Conservation (phyloP, 2,329 filamentous ascomycete species). For the Colletotrichum falcatum region DNA sequence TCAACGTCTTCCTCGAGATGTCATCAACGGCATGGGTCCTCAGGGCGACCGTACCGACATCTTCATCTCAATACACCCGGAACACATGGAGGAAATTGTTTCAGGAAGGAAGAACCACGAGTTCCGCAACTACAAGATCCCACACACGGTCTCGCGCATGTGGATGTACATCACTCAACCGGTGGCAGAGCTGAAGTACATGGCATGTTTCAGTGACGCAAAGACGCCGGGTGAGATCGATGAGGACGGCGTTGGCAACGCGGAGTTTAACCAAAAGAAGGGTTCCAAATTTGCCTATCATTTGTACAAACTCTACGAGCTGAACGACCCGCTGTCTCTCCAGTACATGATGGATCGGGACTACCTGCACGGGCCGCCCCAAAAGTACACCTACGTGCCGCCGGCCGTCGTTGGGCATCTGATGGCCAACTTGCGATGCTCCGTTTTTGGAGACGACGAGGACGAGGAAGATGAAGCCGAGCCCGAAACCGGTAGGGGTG, state of each 20-base stretch:
- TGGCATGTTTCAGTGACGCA: conserved; percentile 65
- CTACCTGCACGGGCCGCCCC: conserved; percentile 64
- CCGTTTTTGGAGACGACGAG: conserved; percentile 56
- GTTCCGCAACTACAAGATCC: conserved; percentile 67
- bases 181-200: conserved; percentile 65
- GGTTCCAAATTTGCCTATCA: conserved; percentile 63
- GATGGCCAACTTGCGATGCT: conserved; percentile 67
- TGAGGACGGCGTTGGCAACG: conserved; percentile 61
- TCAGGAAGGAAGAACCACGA: conserved; percentile 65
- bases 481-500: conserved; percentile 20
- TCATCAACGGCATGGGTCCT: conserved; percentile 61
- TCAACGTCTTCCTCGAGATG: conserved; percentile 64
- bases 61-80: conserved; percentile 62
- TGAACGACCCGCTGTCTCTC: conserved; percentile 69
- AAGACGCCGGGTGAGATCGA: conserved; percentile 62
- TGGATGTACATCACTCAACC: conserved; percentile 70
- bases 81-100: conserved; percentile 62
- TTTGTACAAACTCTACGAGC: conserved; percentile 68
- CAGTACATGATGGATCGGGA: conserved; percentile 65
- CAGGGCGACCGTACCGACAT: conserved; percentile 65
- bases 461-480: conserved; percentile 39
- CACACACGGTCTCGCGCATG: conserved; percentile 66
- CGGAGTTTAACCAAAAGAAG: conserved; percentile 60
- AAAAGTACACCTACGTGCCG: conserved; percentile 65
- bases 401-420: conserved; percentile 69